A percentile compares a stretch with the other conserved stretches of the same genome.
Evolutionary conservation across 164 flowering plant genomes (phyloP).

Genomic region (Akebia trifoliata): DNA sequence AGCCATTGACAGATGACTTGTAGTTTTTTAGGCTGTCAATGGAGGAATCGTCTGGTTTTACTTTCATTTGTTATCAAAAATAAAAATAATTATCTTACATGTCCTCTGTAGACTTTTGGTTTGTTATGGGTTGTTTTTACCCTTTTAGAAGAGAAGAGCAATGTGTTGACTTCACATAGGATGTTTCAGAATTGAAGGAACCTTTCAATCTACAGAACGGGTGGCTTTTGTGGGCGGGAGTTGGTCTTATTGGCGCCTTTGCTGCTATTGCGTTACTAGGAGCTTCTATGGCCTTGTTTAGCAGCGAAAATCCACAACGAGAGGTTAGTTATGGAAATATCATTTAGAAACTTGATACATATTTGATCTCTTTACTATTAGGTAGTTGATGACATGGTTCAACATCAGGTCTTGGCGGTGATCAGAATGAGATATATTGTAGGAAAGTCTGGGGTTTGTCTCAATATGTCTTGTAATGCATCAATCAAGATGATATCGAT

Average conservation of each 20-base stretch:
- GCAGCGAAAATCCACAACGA: constrained; percentile 69
- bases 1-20: neutral
- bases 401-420: too few species aligned
- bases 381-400: neutral
- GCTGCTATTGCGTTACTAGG: constrained; percentile 60
- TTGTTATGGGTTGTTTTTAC: neutral
- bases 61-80: neutral
- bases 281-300: constrained; percentile 53
- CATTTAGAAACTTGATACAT: neutral
- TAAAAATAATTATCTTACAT: neutral
- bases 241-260: constrained; percentile 69
- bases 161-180: constrained; percentile 1
- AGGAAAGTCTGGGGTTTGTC: too few species aligned
- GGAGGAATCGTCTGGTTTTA: neutral
- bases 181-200: constrained; percentile 65
- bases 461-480: too few species aligned
- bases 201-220: constrained; percentile 85
- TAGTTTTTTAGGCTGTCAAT: neutral
- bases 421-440: too few species aligned
- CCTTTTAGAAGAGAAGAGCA: neutral
- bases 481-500: too few species aligned
- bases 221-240: constrained; percentile 89
- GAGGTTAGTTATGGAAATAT: constrained; percentile 49
- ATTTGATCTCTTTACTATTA: neutral
- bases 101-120: constrained; percentile 1